Conservation (phyloP, 768 basidiomycete genomes). For the Kwoniella pini region DNA sequence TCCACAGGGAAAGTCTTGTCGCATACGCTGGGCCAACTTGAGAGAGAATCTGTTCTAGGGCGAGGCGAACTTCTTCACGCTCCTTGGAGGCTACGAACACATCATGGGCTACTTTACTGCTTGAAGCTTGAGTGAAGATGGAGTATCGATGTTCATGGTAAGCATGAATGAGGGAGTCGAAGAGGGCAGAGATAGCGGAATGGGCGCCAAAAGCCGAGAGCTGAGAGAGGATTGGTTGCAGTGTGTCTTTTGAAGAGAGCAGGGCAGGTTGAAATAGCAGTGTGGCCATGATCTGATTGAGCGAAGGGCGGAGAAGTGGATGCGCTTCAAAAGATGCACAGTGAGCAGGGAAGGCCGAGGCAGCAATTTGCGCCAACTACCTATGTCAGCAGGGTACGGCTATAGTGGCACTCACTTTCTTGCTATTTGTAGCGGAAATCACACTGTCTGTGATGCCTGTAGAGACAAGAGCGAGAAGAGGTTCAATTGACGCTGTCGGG, state of each 20-base stretch:
- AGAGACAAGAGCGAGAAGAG: not conserved
- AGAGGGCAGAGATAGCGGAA: conserved; percentile 9
- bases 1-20: conserved; percentile 22
- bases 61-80: conserved; percentile 23
- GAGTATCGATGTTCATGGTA: conserved; percentile 28
- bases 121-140: conserved; percentile 37
- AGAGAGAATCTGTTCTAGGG: conserved; percentile 6
- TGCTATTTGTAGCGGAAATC: not conserved
- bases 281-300: conserved; percentile 3
- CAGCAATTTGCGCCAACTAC: not conserved
- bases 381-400: not conserved
- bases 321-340: not conserved
- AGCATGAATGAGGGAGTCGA: conserved; percentile 13
- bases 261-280: conserved; percentile 17
- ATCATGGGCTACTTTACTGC: conserved; percentile 33
- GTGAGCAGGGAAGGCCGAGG: not conserved
- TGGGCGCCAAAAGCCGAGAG: not conserved
- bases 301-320: not conserved
- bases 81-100: conserved; percentile 37
- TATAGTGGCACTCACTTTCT: conserved; percentile 8
- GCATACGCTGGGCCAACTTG: conserved; percentile 7
- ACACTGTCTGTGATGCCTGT: not conserved
- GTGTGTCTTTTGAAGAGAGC: conserved; percentile 6
- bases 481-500: not conserved
- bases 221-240: conserved; percentile 14